Evolutionary conservation across 2,329 filamentous ascomycete species (phyloP).

Genomic region (Plenodomus tracheiphilus): DNA sequence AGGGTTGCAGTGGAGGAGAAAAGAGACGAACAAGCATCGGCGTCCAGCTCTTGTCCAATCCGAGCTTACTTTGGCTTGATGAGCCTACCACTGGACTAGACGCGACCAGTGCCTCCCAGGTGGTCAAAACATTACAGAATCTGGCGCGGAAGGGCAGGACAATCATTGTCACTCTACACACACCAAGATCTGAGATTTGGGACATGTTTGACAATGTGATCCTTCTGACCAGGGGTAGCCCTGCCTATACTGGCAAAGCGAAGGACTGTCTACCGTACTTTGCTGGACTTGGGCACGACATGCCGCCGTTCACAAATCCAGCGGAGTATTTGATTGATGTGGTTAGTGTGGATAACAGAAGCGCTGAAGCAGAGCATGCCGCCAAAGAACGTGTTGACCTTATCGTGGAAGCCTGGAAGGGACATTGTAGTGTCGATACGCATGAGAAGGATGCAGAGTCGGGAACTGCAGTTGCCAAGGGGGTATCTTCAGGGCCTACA

Average conservation of each 20-base stretch:
- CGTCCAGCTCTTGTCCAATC: slow-evolving; percentile 78
- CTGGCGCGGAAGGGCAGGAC: slow-evolving; percentile 71
- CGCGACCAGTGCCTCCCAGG: slow-evolving; percentile 74
- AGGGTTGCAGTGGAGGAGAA: slow-evolving; percentile 78
- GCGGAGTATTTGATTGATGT: slow-evolving; percentile 77
- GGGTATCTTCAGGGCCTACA: background rate
- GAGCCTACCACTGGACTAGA: slow-evolving; percentile 80
- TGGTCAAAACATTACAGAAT: slow-evolving; percentile 69
- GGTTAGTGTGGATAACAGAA: slow-evolving; percentile 73
- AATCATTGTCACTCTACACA: slow-evolving; percentile 74
- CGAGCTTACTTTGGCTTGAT: slow-evolving; percentile 76
- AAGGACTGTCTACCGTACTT: slow-evolving; percentile 67
- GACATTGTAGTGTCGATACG: slow-evolving; percentile 16
- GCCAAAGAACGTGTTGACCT: slow-evolving; percentile 63
- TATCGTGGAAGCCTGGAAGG: slow-evolving; percentile 64
- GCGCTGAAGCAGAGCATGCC: slow-evolving; percentile 64
- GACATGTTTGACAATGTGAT: slow-evolving; percentile 73
- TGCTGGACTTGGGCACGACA: slow-evolving; percentile 58
- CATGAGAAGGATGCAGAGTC: slow-evolving; percentile 16
- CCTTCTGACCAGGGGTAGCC: slow-evolving; percentile 67
- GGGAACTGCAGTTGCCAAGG: background rate
- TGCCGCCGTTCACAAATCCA: slow-evolving; percentile 75
- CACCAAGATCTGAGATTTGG: slow-evolving; percentile 80
- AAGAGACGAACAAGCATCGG: slow-evolving; percentile 77
- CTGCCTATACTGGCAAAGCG: slow-evolving; percentile 68